phyloP scores from a whole-genome alignment of 2,329 filamentous ascomycete species.

The Fusarium pseudoanthophilum region DNA sequence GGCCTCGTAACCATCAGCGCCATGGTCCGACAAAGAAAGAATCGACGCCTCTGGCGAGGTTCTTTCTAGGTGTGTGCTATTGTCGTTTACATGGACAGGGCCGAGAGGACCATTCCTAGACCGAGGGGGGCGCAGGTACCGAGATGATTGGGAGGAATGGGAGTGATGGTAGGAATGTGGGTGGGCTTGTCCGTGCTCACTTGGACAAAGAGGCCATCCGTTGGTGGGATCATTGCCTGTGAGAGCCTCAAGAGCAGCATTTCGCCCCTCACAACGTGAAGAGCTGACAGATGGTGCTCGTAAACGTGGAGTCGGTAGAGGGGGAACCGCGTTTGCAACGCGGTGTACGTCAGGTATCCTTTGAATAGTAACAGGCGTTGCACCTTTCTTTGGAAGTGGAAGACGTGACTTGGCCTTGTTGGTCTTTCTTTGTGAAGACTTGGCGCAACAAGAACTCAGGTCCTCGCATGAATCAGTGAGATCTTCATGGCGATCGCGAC shows the following conservation, averaged over 20 bases:
- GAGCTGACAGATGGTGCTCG: slow-evolving; percentile 56
- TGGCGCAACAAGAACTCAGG: slow-evolving; percentile 31
- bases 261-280: slow-evolving; percentile 56
- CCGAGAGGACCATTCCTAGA: slow-evolving; percentile 33
- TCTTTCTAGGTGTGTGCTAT: slow-evolving; percentile 7
- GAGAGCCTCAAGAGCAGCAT: slow-evolving; percentile 45
- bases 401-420: slow-evolving; percentile 39
- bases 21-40: slow-evolving; percentile 42
- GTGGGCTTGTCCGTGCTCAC: slow-evolving; percentile 36
- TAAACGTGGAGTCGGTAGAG: slow-evolving; percentile 51
- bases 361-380: slow-evolving; percentile 46
- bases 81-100: slow-evolving; percentile 4
- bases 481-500: slow-evolving; percentile 23
- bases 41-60: slow-evolving; percentile 20
- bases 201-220: slow-evolving; percentile 51
- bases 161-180: slow-evolving; percentile 34
- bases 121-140: slow-evolving; percentile 33
- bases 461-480: slow-evolving; percentile 34
- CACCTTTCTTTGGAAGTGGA: slow-evolving; percentile 33
- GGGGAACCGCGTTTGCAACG: slow-evolving; percentile 52
- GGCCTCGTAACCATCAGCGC: slow-evolving; percentile 21
- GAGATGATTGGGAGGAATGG: slow-evolving; percentile 28
- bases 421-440: slow-evolving; percentile 24
- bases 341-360: slow-evolving; percentile 54
- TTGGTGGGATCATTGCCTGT: slow-evolving; percentile 39